A percentile compares a stretch with the other conserved stretches of the same genome.
phyloP scores from a whole-genome alignment of 1,284 basidiomycete genomes.

The Boletellus deceptivus region DNA sequence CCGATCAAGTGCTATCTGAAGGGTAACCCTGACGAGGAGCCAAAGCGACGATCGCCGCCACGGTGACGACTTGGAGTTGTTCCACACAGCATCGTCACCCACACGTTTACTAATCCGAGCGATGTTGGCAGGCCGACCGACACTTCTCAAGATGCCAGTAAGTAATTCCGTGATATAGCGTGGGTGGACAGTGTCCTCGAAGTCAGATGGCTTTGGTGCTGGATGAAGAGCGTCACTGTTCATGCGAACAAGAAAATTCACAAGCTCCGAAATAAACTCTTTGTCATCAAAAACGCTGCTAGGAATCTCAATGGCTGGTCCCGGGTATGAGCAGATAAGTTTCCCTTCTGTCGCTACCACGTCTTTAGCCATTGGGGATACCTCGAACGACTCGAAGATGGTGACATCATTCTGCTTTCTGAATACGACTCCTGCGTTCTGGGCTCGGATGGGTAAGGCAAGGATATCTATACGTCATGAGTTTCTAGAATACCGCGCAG shows the following conservation, averaged over 20 bases:
- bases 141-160: neutral
- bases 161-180: conserved; percentile 38
- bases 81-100: conserved; percentile 30
- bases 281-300: conserved; percentile 13
- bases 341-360: conserved; percentile 30
- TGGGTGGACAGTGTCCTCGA: conserved; percentile 29
- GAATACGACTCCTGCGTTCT: conserved; percentile 37
- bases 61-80: conserved; percentile 18
- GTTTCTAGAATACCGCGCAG: neutral
- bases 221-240: conserved; percentile 18
- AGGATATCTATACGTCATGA: conserved; percentile 16
- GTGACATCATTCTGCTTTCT: conserved; percentile 15
- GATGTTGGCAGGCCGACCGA: conserved; percentile 4
- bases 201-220: neutral
- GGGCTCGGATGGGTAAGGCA: conserved; percentile 31
- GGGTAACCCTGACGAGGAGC: conserved; percentile 35
- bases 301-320: conserved; percentile 28
- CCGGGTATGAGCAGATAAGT: conserved; percentile 35
- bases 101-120: conserved; percentile 9
- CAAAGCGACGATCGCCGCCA: conserved; percentile 41
- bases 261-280: conserved; percentile 25
- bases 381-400: conserved; percentile 35
- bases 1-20: conserved; percentile 41
- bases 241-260: conserved; percentile 32
- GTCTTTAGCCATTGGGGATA: conserved; percentile 10